These are phyloP conservation scores for Aspergillus floridensis DNA, from an alignment of 2,329 filamentous ascomycete genomes.

Conservation along the genomic window DNA sequence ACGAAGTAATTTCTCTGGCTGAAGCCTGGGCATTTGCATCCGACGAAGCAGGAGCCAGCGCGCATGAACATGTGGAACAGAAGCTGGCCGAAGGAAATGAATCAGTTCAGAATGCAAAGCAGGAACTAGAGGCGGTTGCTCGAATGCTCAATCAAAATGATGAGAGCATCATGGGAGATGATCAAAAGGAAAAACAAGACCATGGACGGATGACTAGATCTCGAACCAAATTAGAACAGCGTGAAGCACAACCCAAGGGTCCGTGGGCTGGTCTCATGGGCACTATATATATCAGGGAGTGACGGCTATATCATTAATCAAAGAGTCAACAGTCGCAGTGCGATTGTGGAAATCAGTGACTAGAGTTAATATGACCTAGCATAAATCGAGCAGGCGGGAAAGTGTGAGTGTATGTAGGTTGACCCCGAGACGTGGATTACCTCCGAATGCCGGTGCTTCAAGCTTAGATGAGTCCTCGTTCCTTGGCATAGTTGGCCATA, in stretches of 20 bases:
- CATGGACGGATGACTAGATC: slow-evolving; percentile 22
- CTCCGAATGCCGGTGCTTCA: slow-evolving; percentile 4
- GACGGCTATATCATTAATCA: background rate
- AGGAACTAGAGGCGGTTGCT: slow-evolving; percentile 34
- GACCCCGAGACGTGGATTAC: background rate
- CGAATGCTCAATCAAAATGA: slow-evolving; percentile 35
- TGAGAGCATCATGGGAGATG: slow-evolving; percentile 22
- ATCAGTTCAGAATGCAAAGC: slow-evolving; percentile 27
- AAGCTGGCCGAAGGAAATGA: slow-evolving; percentile 33
- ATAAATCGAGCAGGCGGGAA: background rate
- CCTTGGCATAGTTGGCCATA: background rate
- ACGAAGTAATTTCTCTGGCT: slow-evolving; percentile 34
- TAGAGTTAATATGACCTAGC: background rate
- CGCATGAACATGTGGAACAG: slow-evolving; percentile 35
- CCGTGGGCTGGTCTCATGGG: slow-evolving; percentile 41
- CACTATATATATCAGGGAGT: slow-evolving; percentile 27
- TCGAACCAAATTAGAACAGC: slow-evolving; percentile 15
- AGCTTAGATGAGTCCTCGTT: background rate
- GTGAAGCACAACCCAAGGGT: slow-evolving; percentile 29
- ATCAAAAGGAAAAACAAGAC: slow-evolving; percentile 10
- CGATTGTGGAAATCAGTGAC: background rate
- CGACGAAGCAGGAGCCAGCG: slow-evolving; percentile 29
- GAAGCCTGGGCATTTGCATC: slow-evolving; percentile 44
- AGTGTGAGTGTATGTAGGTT: background rate
- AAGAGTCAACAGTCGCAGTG: background rate